Conservation (phyloP, 345 rosid species). For the Ceriops zippeliana region DNA sequence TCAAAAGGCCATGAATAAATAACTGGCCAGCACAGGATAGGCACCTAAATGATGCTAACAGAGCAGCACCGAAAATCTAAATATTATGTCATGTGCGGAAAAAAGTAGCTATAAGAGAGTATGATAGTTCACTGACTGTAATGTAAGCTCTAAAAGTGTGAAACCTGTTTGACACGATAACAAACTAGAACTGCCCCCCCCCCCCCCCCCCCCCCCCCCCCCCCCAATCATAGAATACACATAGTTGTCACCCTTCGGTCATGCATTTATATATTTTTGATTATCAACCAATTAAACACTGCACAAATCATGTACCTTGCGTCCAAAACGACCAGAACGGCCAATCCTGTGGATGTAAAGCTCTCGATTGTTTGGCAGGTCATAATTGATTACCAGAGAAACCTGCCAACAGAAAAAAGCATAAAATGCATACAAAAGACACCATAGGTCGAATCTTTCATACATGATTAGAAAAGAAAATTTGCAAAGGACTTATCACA, state of each 20-base stretch:
- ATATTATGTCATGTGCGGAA: too few relatives aligned
- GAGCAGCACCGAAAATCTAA: background rate
- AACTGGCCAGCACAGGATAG: background rate
- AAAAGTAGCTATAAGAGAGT: too few relatives aligned
- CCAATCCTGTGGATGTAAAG: conserved; percentile 97
- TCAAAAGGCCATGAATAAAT: background rate
- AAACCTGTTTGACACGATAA: too few relatives aligned
- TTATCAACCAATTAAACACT: background rate
- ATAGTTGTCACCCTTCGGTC: too few relatives aligned
- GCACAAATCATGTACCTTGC: conserved; percentile 55
- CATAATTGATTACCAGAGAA: conserved; percentile 90
- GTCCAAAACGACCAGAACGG: conserved; percentile 97
- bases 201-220: background rate
- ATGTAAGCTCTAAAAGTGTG: too few relatives aligned
- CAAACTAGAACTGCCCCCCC: background rate
- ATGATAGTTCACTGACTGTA: too few relatives aligned
- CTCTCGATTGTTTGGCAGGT: conserved; percentile 96
- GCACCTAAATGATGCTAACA: background rate
- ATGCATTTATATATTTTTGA: too few relatives aligned
- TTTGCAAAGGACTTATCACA: background rate
- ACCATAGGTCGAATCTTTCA: background rate
- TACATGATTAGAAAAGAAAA: background rate
- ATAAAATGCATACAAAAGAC: background rate
- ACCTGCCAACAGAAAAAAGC: conserved; percentile 45
- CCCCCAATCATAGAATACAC: background rate